These are phyloP conservation scores for Ustilago shanxiensis DNA, from an alignment of 1,284 basidiomycete genomes.

Conservation along the genomic window DNA sequence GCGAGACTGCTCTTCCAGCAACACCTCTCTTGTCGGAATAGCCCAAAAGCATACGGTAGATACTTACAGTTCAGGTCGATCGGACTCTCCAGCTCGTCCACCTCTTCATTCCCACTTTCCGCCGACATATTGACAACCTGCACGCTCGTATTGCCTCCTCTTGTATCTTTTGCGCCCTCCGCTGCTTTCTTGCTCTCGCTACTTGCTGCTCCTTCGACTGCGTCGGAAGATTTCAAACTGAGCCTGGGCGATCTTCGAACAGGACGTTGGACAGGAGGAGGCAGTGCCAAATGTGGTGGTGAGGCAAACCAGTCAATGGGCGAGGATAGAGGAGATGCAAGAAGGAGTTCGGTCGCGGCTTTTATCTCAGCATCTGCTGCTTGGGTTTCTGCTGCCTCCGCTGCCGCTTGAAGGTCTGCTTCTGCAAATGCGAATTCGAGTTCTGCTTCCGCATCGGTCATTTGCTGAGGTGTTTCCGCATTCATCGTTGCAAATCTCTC, in stretches of 20 bases:
- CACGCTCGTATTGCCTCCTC: background rate
- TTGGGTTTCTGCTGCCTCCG: background rate
- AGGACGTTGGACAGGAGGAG: constrained; percentile 1
- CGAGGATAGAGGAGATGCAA: constrained; percentile 12
- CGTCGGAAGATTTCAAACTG: constrained; percentile 14
- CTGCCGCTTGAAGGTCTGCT: background rate
- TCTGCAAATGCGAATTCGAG: background rate
- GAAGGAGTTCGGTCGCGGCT: background rate
- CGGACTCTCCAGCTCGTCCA: constrained; percentile 29
- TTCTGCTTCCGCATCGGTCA: constrained; percentile 5
- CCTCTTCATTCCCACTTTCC: constrained; percentile 6
- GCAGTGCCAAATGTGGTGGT: constrained; percentile 5
- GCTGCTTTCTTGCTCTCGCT: background rate
- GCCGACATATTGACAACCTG: background rate
- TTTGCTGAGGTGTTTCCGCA: background rate
- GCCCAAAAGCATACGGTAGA: background rate
- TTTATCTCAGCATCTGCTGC: constrained; percentile 1
- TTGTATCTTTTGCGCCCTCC: background rate
- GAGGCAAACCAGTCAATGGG: constrained; percentile 28
- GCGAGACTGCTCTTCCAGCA: background rate
- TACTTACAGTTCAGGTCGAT: constrained; percentile 19
- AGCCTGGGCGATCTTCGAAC: constrained; percentile 13
- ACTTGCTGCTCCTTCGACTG: background rate
- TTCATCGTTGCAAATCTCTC: background rate
- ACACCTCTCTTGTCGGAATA: too few relatives aligned